Evolutionary conservation across 1,284 basidiomycete genomes (phyloP), one percentile per base, ranked within the genome.

Genomic region (Cystobasidiaceae sp.): DNA sequence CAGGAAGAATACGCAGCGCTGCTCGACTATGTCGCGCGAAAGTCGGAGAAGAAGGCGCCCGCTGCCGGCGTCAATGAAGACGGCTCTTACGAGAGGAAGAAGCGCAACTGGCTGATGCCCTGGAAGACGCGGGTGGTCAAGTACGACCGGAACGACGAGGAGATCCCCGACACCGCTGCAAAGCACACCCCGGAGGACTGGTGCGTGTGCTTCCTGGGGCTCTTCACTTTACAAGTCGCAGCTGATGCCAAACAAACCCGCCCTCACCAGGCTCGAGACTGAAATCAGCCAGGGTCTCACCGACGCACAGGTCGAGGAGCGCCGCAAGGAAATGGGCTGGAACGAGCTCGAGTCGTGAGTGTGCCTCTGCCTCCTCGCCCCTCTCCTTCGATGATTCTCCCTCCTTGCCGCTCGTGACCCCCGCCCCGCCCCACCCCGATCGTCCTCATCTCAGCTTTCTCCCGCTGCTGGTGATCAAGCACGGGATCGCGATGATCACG

Each of bases 261-360:
- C 39, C 37, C n/a, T n/a, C n/a, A n/a, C n/a, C 62, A 79, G 79
- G 80, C 78, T 83, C 61, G 75, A 81, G 67, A 82, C 82, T 15
- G 79, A 82, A 68, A 74, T 80, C 70, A 67, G 68, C 34, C 74
- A 78, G 66, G 82, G 82, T 69, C 67, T 83, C 57, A 71, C 73
- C 39, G 77, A 79, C 43, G 58, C 70, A 32, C 81, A 82, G 39
- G 74, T 80, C 43, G 68, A 74, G 30, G 71, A 73, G 63, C 75
- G 77, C 39, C 75, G 77, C 52, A 57, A 66, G 19, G 58, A 71
- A 46, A 76, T 76, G 63, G 77, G 77, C 54, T 75, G 69, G 72
- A 78, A 78, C 72, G 77, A 78, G 75, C 76, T 78, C 54, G 75
- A 76, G 70, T 60, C 66, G 68, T 67, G 28, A 54, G 66, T 58